A percentile compares a stretch with the other conserved stretches of the same genome.
phyloP scores from a whole-genome alignment of 352 stramenopile genomes.

The Phytopythium aichiense region DNA sequence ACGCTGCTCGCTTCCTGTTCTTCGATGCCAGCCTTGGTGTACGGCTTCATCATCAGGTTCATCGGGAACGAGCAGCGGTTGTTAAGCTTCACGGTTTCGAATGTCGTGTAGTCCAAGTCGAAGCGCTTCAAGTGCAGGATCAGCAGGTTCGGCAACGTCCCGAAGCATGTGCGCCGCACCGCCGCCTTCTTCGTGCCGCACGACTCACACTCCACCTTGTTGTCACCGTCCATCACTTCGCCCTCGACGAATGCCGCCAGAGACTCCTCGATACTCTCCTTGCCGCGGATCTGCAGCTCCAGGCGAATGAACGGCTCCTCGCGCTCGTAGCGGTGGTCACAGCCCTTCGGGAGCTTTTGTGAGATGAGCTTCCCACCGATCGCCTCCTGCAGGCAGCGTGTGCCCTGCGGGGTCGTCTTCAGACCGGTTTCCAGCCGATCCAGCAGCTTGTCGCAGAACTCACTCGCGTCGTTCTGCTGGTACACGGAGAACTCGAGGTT shows the following conservation, averaged over 20 bases:
- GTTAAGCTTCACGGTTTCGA: conserved; percentile 99
- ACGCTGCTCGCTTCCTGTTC: conserved; percentile 69
- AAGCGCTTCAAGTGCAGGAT: conserved; percentile 99
- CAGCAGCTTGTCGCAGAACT: conserved; percentile 99
- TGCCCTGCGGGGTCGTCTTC: conserved; percentile 86
- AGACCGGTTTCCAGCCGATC: conserved; percentile 96
- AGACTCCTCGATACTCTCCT: conserved; percentile 97
- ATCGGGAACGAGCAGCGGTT: conserved; percentile 97
- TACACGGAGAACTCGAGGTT: conserved; percentile 95
- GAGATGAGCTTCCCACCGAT: conserved; percentile 83
- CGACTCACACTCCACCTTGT: conserved; percentile 97
- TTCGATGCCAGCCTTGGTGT: conserved; percentile 97
- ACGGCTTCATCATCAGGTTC: conserved; percentile 97
- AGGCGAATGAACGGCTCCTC: conserved; percentile 98
- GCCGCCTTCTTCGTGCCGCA: conserved; percentile 98
- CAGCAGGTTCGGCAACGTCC: conserved; percentile 94
- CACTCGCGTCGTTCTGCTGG: conserved; percentile 99
- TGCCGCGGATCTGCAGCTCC: conserved; percentile 97
- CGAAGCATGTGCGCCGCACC: conserved; percentile 94
- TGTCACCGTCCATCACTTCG: conserved; percentile 99
- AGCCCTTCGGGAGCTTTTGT: conserved; percentile 89
- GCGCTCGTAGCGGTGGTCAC: conserved; percentile 91
- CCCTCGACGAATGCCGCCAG: conserved; percentile 96
- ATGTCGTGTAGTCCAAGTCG: conserved; percentile 99
- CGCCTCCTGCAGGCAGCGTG: conserved; percentile 68